A percentile compares a stretch with the other conserved stretches of the same genome.
These are phyloP conservation scores for Dictyostelium firmibasis DNA, from an alignment of 78 protist genomes.

Conservation along the genomic window DNA sequence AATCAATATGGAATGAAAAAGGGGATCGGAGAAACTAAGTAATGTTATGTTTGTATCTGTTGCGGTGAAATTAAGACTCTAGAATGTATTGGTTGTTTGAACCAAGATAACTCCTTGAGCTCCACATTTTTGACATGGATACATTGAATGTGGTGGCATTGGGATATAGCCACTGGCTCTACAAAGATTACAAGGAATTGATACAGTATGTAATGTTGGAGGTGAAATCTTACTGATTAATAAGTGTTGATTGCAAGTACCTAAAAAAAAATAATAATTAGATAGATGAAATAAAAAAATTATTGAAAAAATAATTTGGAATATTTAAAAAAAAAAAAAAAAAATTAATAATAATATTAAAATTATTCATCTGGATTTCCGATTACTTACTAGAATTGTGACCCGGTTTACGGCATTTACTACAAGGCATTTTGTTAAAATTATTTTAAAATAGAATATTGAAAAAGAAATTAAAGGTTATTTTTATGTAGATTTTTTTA, in stretches of 20 bases:
- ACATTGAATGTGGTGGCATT: not conserved
- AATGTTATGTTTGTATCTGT: not conserved
- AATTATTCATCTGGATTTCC: not conserved
- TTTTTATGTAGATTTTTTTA: not conserved
- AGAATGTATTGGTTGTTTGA: not conserved
- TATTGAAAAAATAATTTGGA: not conserved
- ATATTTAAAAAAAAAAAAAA: too few species aligned
- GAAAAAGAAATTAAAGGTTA: too few species aligned
- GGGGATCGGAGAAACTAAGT: not conserved
- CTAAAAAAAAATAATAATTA: not conserved
- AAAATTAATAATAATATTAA: too few species aligned
- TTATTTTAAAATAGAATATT: not conserved
- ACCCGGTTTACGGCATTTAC: not conserved
- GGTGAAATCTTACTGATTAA: not conserved
- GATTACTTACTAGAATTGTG: slow-evolving; percentile 9
- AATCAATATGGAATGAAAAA: not conserved
- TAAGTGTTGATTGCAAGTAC: not conserved
- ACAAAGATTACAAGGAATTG: not conserved
- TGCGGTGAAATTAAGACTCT: not conserved
- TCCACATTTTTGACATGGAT: not conserved
- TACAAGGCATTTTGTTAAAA: not conserved
- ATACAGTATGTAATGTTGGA: not conserved
- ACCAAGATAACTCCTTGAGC: not conserved
- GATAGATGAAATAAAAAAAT: too few species aligned
- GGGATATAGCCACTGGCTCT: not conserved